A percentile compares a stretch with the other conserved stretches of the same genome.
Conservation (phyloP, 2,329 filamentous ascomycete species). For the Penicillium sp. region DNA sequence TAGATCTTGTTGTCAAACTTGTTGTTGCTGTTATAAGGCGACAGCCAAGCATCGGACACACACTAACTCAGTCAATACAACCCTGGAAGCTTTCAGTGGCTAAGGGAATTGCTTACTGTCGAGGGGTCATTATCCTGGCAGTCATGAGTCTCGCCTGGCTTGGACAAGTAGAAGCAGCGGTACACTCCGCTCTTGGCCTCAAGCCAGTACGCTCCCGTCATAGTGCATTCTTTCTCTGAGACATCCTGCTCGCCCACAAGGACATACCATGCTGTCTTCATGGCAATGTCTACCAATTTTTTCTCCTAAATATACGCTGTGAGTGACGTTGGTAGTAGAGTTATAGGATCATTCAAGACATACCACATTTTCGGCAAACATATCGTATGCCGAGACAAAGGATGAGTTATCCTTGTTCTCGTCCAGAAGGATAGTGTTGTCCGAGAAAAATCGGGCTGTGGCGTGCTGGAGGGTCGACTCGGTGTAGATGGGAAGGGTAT, state of each 20-base stretch:
- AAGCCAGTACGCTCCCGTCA: conserved; percentile 4
- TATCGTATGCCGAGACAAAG: background rate
- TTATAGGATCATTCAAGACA: background rate
- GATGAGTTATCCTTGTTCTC: background rate
- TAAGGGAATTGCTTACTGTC: background rate
- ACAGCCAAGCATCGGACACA: conserved; percentile 2
- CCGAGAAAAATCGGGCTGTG: background rate
- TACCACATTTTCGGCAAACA: background rate
- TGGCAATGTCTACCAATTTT: background rate
- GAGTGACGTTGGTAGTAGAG: background rate
- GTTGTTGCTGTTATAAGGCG: background rate
- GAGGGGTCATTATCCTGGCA: background rate
- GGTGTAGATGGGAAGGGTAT: background rate
- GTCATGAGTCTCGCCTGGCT: background rate
- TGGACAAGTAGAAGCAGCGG: conserved; percentile 5
- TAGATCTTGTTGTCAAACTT: conserved; percentile 1
- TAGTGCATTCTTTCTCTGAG: conserved; percentile 1
- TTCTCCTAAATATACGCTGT: background rate
- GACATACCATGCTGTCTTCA: background rate
- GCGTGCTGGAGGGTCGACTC: background rate
- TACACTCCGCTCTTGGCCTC: conserved; percentile 1
- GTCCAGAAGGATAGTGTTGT: background rate
- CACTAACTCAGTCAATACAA: conserved; percentile 3
- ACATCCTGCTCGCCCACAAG: conserved; percentile 1
- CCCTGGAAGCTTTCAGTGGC: background rate